phyloP scores from a whole-genome alignment of 2,329 filamentous ascomycete species.

The Massarina eburnea region DNA sequence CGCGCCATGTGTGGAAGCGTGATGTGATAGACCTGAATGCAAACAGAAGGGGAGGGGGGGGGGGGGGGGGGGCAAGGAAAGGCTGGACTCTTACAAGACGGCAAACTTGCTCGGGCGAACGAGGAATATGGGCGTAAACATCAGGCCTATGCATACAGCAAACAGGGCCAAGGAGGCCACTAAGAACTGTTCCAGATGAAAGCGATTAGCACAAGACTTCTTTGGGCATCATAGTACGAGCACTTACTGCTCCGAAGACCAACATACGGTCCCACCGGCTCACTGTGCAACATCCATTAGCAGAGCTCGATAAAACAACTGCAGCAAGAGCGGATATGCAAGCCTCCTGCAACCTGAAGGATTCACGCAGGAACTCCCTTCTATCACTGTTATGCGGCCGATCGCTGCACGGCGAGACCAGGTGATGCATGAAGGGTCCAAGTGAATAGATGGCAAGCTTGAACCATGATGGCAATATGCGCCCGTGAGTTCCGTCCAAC shows the following conservation, averaged over 20 bases:
- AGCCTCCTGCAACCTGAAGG: conserved; percentile 40
- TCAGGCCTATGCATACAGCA: conserved; percentile 86
- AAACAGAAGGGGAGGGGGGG: conserved; percentile 16
- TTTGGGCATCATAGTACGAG: neutral
- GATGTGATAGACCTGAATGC: conserved; percentile 14
- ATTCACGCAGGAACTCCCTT: conserved; percentile 48
- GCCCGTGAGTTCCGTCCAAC: conserved; percentile 6
- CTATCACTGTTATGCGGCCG: conserved; percentile 33
- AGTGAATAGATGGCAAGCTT: conserved; percentile 16
- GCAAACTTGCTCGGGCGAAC: conserved; percentile 90
- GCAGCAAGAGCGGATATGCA: conserved; percentile 36
- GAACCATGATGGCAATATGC: conserved; percentile 22
- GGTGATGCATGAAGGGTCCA: conserved; percentile 23
- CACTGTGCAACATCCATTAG: conserved; percentile 60
- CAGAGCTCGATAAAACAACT: conserved; percentile 21
- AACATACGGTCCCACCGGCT: conserved; percentile 95
- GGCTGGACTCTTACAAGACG: conserved; percentile 76
- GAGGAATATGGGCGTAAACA: conserved; percentile 70
- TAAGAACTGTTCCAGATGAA: conserved; percentile 74
- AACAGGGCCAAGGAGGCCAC: conserved; percentile 88
- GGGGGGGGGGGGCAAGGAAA: conserved; percentile 10
- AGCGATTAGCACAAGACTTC: conserved; percentile 2
- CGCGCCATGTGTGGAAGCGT: conserved; percentile 17
- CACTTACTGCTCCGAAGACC: conserved; percentile 65
- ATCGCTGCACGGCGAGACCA: conserved; percentile 28